Conservation (phyloP, 2,329 filamentous ascomycete species). For the Xylariales sp. region DNA sequence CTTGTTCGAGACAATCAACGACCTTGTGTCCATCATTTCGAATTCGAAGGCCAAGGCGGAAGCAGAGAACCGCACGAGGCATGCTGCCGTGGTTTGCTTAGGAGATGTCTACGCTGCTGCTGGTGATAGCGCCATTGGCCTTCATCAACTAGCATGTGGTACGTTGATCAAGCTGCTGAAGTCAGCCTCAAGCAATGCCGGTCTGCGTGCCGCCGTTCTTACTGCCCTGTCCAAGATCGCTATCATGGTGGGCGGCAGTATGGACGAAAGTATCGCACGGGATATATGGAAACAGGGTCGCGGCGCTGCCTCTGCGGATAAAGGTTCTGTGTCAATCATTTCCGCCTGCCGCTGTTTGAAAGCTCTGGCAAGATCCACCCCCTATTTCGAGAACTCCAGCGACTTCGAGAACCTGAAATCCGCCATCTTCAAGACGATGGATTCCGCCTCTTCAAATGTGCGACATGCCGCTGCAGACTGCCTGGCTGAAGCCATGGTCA, state of each 20-base stretch:
- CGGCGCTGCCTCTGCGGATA: constrained; percentile 71
- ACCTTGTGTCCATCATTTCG: constrained; percentile 69
- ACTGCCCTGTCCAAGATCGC: constrained; percentile 70
- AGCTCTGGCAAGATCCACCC: constrained; percentile 64
- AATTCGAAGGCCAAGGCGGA: constrained; percentile 71
- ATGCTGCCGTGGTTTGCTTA: constrained; percentile 81
- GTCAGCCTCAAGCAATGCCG: constrained; percentile 71
- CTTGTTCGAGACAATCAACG: constrained; percentile 91
- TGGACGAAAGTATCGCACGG: constrained; percentile 80
- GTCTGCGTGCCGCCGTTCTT: constrained; percentile 74
- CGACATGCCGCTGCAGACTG: constrained; percentile 83
- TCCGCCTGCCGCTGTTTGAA: constrained; percentile 76
- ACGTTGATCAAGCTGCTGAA: constrained; percentile 77
- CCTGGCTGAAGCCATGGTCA: constrained; percentile 76
- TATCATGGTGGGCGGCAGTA: constrained; percentile 66
- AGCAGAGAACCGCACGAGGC: constrained; percentile 71
- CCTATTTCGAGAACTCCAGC: constrained; percentile 79
- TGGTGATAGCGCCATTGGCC: constrained; percentile 83
- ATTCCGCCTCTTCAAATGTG: constrained; percentile 69
- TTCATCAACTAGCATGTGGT: constrained; percentile 70
- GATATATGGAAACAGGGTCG: constrained; percentile 92
- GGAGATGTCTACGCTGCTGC: constrained; percentile 89
- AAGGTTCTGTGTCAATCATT: constrained; percentile 74
- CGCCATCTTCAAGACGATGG: constrained; percentile 79
- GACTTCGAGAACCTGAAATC: constrained; percentile 88